phyloP scores from a whole-genome alignment of 169 alveolate genomes.

The Pseudocohnilembus persalinus region DNA sequence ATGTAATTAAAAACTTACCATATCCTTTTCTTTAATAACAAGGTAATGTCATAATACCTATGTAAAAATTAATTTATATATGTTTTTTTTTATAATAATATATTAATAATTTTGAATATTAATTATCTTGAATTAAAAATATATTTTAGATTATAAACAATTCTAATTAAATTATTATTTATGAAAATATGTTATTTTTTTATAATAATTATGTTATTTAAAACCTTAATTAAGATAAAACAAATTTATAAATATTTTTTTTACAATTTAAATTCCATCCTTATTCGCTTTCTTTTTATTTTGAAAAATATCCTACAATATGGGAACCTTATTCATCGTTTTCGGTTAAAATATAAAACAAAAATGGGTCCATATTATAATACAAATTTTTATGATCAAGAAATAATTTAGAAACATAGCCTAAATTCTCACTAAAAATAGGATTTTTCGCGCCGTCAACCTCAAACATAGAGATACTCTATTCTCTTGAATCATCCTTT shows the following conservation, averaged over 20 bases:
- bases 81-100: no score
- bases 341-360: conserved; percentile 77
- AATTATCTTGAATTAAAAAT: no score
- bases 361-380: conserved; percentile 81
- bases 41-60: conserved; percentile 70
- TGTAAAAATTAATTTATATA: no score
- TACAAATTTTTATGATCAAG: conserved; percentile 83
- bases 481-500: conserved; percentile 53
- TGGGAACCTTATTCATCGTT: conserved; percentile 70
- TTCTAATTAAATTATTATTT: no score
- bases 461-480: conserved; percentile 67
- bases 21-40: conserved; percentile 82
- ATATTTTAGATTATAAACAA: no score
- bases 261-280: conserved; percentile 80
- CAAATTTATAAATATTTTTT: no score
- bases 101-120: no score
- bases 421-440: conserved; percentile 76
- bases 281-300: conserved; percentile 72
- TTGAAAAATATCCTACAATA: conserved; percentile 83
- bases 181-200: no score
- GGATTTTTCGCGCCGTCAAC: conserved; percentile 73
- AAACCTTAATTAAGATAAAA: no score
- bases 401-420: conserved; percentile 77
- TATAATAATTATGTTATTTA: no score
- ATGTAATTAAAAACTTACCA: conserved; percentile 79